Evolutionary conservation across 176 grass and related monocot genomes (phyloP).

Genomic region (Pontederia paniculata): DNA sequence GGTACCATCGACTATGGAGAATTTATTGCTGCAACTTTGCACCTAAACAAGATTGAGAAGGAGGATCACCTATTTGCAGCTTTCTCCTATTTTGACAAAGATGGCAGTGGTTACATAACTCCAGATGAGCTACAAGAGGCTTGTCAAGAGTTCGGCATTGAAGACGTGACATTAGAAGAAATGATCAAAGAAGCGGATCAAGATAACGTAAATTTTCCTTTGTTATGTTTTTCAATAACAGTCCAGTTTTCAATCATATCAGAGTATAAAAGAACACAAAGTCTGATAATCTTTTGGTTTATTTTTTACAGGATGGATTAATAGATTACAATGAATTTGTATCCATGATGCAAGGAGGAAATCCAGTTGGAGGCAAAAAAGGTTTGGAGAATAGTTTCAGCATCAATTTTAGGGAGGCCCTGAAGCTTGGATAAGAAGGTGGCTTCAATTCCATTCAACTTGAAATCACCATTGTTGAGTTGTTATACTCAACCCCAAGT

Average conservation of each 20-base stretch:
- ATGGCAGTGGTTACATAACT: slow-evolving; percentile 55
- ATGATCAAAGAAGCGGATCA: slow-evolving; percentile 57
- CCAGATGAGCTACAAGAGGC: slow-evolving; percentile 53
- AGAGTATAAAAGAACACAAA: background rate
- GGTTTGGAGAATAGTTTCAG: slow-evolving; percentile 25
- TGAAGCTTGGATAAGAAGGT: slow-evolving; percentile 37
- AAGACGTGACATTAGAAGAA: slow-evolving; percentile 44
- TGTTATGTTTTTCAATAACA: background rate
- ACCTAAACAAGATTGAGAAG: slow-evolving; percentile 55
- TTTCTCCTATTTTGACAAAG: slow-evolving; percentile 59
- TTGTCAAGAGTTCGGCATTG: slow-evolving; percentile 47
- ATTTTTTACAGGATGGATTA: slow-evolving; percentile 31
- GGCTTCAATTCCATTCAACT: background rate
- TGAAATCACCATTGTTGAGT: no score
- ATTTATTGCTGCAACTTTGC: slow-evolving; percentile 56
- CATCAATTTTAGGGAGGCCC: slow-evolving; percentile 33
- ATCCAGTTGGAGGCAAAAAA: slow-evolving; percentile 35
- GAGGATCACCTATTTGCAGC: slow-evolving; percentile 47
- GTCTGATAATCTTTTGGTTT: background rate
- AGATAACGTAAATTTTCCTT: slow-evolving; percentile 26
- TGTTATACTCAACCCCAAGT: no score
- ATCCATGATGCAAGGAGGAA: slow-evolving; percentile 42
- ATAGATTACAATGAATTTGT: slow-evolving; percentile 71
- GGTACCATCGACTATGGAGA: slow-evolving; percentile 64
- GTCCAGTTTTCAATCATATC: background rate